Evolutionary conservation across 2,329 filamentous ascomycete genomes (phyloP).

Genomic region (Cladorrhinum sp.): DNA sequence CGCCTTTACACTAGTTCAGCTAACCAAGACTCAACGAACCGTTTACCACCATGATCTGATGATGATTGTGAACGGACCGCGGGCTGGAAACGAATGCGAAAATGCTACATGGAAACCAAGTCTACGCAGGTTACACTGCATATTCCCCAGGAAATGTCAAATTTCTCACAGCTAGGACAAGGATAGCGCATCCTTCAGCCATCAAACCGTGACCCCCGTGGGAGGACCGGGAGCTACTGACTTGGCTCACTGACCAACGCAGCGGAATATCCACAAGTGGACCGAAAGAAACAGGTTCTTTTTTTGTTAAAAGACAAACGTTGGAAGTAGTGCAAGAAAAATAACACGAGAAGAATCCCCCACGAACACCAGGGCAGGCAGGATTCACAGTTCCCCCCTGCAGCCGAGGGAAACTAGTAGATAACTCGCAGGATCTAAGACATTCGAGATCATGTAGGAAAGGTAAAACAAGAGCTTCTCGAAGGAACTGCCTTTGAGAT

Average conservation of each 20-base stretch:
- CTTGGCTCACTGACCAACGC: too few relatives aligned
- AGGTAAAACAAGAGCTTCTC: background rate
- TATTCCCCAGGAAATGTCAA: background rate
- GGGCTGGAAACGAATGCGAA: background rate
- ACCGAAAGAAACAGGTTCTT: too few relatives aligned
- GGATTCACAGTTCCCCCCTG: background rate
- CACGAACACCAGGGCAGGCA: background rate
- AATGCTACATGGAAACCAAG: background rate
- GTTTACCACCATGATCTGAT: background rate
- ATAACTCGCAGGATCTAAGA: background rate
- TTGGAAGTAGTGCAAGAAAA: too few relatives aligned
- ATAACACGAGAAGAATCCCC: background rate
- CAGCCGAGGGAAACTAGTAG: too few relatives aligned
- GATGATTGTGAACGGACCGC: background rate
- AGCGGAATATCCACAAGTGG: too few relatives aligned
- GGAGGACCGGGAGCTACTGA: too few relatives aligned
- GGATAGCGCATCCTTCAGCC: too few relatives aligned
- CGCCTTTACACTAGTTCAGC: background rate
- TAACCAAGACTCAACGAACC: background rate
- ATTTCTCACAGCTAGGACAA: too few relatives aligned
- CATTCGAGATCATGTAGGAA: background rate
- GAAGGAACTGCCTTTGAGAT: background rate
- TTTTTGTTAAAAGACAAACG: too few relatives aligned
- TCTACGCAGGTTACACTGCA: background rate
- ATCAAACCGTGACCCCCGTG: too few relatives aligned